Percentiles rank a stretch among this genome's conserved stretches.
These are phyloP conservation scores for Xylariaceae sp. DNA, from an alignment of 2,329 filamentous ascomycete species.

Conservation along the genomic window DNA sequence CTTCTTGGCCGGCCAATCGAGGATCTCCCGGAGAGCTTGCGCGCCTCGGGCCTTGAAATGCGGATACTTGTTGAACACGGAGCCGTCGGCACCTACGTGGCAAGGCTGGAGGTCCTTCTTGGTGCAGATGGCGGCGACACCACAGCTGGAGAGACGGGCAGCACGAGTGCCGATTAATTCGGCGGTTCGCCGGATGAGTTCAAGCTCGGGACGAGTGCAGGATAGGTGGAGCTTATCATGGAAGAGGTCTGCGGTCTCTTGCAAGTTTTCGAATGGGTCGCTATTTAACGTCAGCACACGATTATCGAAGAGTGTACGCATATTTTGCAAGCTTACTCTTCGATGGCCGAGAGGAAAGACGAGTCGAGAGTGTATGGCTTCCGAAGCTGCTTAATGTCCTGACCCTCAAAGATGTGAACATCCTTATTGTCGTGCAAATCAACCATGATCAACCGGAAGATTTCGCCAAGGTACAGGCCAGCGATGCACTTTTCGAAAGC, in stretches of 20 bases:
- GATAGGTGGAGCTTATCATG: constrained; percentile 72
- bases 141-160: constrained; percentile 89
- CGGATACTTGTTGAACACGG: constrained; percentile 98
- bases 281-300: constrained; percentile 45
- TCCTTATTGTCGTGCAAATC: constrained; percentile 81
- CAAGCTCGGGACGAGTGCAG: constrained; percentile 76
- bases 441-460: constrained; percentile 85
- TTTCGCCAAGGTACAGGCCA: constrained; percentile 89
- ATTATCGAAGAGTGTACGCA: not conserved
- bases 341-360: constrained; percentile 89
- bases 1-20: constrained; percentile 84
- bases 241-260: constrained; percentile 85
- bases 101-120: constrained; percentile 89
- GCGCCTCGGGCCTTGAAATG: constrained; percentile 95
- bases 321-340: constrained; percentile 63
- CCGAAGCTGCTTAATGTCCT: constrained; percentile 78
- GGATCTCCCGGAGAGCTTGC: constrained; percentile 86
- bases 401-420: constrained; percentile 76
- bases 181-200: constrained; percentile 84
- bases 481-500: constrained; percentile 98
- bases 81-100: constrained; percentile 95
- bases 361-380: constrained; percentile 90
- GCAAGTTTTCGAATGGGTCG: constrained; percentile 93
- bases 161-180: constrained; percentile 95
- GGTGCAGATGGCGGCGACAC: constrained; percentile 93